Base-by-base conservation (phyloP, 352 stramenopile species). In the Phytophthora pini region DNA sequence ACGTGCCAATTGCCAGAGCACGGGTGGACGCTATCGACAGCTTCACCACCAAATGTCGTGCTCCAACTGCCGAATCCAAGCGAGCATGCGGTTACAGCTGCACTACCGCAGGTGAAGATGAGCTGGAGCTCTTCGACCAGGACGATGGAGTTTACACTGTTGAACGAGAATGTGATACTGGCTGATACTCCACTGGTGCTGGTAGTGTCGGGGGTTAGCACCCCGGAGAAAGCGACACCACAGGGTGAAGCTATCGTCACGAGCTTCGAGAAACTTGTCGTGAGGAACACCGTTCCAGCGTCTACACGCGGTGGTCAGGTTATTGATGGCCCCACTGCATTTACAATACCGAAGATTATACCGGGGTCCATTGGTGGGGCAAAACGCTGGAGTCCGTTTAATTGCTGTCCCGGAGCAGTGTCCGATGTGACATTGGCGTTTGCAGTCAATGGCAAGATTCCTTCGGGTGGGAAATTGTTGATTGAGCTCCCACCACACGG, bases 391-490 rank as follows among this genome's bases (percentile, higher is more conserved):
- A 64, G 76, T 32, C 84, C 84, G 9, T 89, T 89, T 53, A 89
- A 68, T 47, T 91, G 75, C 44, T 79, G 67, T 27, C 84, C 84
- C 0, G 40, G 61, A 22, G 69, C 61, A 2, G 55, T 80, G 10
- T 89, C 84, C 0, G 76, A 88, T 45, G 84, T 90, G 22, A 68
- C 75, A n/a, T 58, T 93, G 20, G 73, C 73, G 27, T 83, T 93
- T 56, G 57, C 29, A 8, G 70, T 71, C 4, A 70, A 72, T 41
- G 82, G 82, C 1, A 66, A 62, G 1, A 54, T 90, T 26, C 80
- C 79, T 24, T 13, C 12, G 1, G 61, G 65, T 10, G 82, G 80
- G 0, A 83, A 68, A 38, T 60, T 93, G 43, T 61, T 83, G 8
- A 38, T 93, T 1, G 80, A 90, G 54, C 46, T 93, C 9, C 76